Evolutionary conservation across 306 rosid genomes (phyloP).

Genomic region (Malus orientalis): DNA sequence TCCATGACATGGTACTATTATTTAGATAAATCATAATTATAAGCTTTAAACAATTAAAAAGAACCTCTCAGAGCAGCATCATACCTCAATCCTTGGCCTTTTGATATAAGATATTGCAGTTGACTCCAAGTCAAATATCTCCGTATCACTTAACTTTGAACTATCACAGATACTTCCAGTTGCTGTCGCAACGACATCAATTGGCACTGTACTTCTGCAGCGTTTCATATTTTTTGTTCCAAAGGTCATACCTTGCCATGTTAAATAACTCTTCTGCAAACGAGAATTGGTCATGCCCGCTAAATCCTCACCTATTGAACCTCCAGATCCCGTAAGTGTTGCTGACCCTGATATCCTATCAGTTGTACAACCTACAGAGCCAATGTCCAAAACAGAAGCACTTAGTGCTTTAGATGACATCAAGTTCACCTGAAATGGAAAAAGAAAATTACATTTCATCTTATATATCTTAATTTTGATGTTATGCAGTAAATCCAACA

Average conservation of each 20-base stretch:
- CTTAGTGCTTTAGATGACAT: slow-evolving; percentile 47
- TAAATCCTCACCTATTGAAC: slow-evolving; percentile 74
- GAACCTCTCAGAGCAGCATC: neutral
- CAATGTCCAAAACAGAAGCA: slow-evolving; percentile 62
- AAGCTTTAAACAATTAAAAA: neutral
- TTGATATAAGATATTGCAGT: slow-evolving; percentile 52
- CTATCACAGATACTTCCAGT: slow-evolving; percentile 46
- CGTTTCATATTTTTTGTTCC: slow-evolving; percentile 72
- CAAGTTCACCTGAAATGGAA: slow-evolving; percentile 55
- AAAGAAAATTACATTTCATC: neutral
- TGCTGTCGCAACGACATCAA: slow-evolving; percentile 43
- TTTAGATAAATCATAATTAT: neutral
- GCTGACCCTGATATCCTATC: slow-evolving; percentile 83
- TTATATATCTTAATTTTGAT: neutral
- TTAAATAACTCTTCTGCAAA: slow-evolving; percentile 55
- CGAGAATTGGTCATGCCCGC: slow-evolving; percentile 73
- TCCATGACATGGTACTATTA: neutral
- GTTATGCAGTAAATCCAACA: neutral
- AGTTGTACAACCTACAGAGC: slow-evolving; percentile 70
- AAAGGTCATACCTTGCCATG: slow-evolving; percentile 50
- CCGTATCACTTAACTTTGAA: slow-evolving; percentile 40
- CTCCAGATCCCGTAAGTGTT: slow-evolving; percentile 72
- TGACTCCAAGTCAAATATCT: slow-evolving; percentile 58
- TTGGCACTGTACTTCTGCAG: slow-evolving; percentile 52
- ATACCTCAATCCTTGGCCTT: slow-evolving; percentile 64